A percentile compares a stretch with the other conserved stretches of the same genome.
These are phyloP conservation scores for Smittium mucronatum DNA, from an alignment of 371 early-diverging fungal species.

Conservation along the genomic window DNA sequence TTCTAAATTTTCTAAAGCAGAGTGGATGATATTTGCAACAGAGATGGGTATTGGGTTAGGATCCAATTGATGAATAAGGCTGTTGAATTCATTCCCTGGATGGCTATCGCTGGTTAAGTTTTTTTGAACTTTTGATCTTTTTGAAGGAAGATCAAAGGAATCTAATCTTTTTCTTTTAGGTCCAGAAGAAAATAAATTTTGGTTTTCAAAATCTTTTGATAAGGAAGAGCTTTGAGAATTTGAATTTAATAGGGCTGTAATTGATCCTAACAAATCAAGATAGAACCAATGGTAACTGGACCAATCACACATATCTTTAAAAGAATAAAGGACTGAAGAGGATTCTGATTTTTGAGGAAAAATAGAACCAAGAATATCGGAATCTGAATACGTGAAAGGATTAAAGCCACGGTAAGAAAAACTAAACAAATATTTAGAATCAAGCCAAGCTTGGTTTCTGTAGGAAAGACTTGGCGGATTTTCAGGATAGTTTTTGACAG, in stretches of 20 bases:
- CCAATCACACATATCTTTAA: background rate
- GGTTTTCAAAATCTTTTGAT: too few species aligned
- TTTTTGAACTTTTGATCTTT: background rate
- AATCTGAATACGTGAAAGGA: background rate
- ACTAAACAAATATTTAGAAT: background rate
- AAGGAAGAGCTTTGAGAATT: background rate
- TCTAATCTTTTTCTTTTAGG: background rate
- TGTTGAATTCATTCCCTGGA: too few species aligned
- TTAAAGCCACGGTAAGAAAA: background rate
- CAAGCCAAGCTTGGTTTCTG: background rate
- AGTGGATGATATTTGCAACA: too few species aligned
- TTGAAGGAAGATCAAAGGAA: background rate
- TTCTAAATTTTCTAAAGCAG: background rate
- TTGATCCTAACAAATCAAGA: background rate
- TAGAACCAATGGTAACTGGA: background rate
- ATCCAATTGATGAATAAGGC: too few species aligned
- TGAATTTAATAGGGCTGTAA: background rate
- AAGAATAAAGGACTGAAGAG: background rate
- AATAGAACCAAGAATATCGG: background rate
- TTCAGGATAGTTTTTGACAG: background rate
- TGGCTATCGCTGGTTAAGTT: background rate
- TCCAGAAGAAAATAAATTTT: background rate
- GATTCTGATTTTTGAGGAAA: background rate
- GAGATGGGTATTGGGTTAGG: too few species aligned
- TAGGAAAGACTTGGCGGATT: background rate